phyloP scores from a whole-genome alignment of 2,329 filamentous ascomycete species.

The Exophiala spinifera region DNA sequence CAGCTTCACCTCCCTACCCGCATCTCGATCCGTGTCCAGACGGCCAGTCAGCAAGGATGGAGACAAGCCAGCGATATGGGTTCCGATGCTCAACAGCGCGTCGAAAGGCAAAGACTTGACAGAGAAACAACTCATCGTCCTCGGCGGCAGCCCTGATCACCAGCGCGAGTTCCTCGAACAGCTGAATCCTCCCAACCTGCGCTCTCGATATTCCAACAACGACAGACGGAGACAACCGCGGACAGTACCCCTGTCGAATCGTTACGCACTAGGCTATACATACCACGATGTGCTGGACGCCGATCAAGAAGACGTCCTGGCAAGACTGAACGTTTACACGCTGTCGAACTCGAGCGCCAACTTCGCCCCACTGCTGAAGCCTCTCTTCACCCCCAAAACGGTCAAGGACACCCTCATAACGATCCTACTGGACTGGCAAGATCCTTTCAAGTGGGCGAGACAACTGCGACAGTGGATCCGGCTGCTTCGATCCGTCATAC shows the following conservation, averaged over 20 bases:
- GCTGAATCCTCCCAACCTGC: slow-evolving; percentile 41
- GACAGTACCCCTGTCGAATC: slow-evolving; percentile 79
- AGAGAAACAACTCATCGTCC: slow-evolving; percentile 84
- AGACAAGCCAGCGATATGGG: slow-evolving; percentile 85
- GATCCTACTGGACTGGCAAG: slow-evolving; percentile 90
- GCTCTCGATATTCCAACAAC: slow-evolving; percentile 48
- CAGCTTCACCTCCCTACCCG: slow-evolving; percentile 7
- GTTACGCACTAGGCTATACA: slow-evolving; percentile 88
- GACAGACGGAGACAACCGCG: slow-evolving; percentile 49
- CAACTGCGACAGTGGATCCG: slow-evolving; percentile 88
- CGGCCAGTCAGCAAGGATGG: slow-evolving; percentile 54
- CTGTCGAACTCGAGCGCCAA: slow-evolving; percentile 79
- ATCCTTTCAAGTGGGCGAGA: slow-evolving; percentile 88
- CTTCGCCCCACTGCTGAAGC: slow-evolving; percentile 77
- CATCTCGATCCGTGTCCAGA: slow-evolving; percentile 37
- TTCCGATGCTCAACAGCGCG: slow-evolving; percentile 84
- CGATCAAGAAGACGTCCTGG: slow-evolving; percentile 93
- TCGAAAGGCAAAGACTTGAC: slow-evolving; percentile 85
- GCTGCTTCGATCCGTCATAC: slow-evolving; percentile 72
- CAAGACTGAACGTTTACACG: slow-evolving; percentile 83
- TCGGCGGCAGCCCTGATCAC: slow-evolving; percentile 81
- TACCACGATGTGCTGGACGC: slow-evolving; percentile 93
- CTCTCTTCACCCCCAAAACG: slow-evolving; percentile 77
- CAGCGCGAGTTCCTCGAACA: slow-evolving; percentile 79
- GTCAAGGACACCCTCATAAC: slow-evolving; percentile 85